Evolutionary conservation across 805 yeast genomes (phyloP), one percentile per base, ranked within the genome.

Genomic region (Starmerella cellae): DNA sequence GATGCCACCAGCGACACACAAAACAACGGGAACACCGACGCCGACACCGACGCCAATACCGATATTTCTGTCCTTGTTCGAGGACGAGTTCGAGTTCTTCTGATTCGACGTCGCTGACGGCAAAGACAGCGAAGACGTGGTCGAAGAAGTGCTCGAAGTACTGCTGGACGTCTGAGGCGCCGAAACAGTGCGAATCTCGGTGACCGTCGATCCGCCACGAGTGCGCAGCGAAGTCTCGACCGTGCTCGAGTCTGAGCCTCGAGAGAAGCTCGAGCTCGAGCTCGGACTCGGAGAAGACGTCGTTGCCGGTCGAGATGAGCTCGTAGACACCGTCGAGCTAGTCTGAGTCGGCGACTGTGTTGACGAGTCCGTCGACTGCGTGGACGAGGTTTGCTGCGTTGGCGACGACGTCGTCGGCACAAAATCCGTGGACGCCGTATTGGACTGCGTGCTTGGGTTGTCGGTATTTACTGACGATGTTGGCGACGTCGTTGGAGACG

Each of bases 41-140:
- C 85, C 85, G 5, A 79, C 78, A 23, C 74, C 78, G 45, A 77
- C 76, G 31, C 85, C 85, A 40, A 77, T 69, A 20, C 79, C 73
- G 28, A 78, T 69, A 43, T 69, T 70, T 42, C 71, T 50, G 42
- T 38, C 43, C 31, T 34, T 51, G 29, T 49, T 34, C 18, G 48
- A 38, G 21, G 18, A 23, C 19, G 33, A 21, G 16, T 24, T 13
- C 17, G 11, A 9, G 4, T 18, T 11, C 5, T 13, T 9, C 16
- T 19, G 6, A 11, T 14, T 26, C 17, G 9, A 9, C 4, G 23
- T 33, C 8, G 36, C n/a, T 10, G 36, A 17, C 16, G 22, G 3
- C 22, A 33, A 20, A 17, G 20, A 19, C 30, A 17, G 3, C 8
- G 14, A 21, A 13, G 27, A 21, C 6, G 22, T 17, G 21, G 39